Base-by-base conservation (phyloP, 306 rosid genomes). In the Glycine soja region DNA sequence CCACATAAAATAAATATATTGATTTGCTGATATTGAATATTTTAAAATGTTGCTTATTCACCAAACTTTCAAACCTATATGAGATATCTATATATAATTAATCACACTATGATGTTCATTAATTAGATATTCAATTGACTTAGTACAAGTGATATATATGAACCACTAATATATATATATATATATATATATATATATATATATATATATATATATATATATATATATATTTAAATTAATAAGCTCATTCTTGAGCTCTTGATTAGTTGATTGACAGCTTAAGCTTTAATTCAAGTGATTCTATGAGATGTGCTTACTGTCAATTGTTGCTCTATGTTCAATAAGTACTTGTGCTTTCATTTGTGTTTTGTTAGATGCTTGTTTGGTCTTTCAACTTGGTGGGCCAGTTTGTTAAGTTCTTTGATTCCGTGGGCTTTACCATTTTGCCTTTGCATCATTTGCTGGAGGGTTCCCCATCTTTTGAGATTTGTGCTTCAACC, bases 271-370 rank as follows among this genome's bases (percentile, higher is more conserved):
- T 16, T 48, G 47, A 43, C 73, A 57, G 52, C 18, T 46, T 73
- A 40, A 65, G 16, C 83, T 46, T 73, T 48, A 67, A 69, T 54
- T 68, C 14, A 19, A 73, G 43, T 80, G 67, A 6, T 67, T 74
- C 67, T 72, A 9, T 67, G 51, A n/a, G 52, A 42, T 73, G n/a
- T 70, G 82, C 66, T 42, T 80, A 18, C 24, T 50, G 58, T 81
- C 57, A 15, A 13, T 36, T 36, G 4, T 58, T 61, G 48, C 45
- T 63, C 63, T 62, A 19, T 56, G 11, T 54, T 56, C 56, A 57
- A 57, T 46, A 45, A 38, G 36, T 46, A 72, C 59, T 63, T 71
- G 40, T 56, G 65, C 32, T 67, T 72, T 48, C 52, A 64, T 65
- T 24, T 45, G 52, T 45, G 50, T 5, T 64, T 34, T 34, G 38